Conservation (phyloP, 805 yeast species). For the Wickerhamiella qilinensis region DNA sequence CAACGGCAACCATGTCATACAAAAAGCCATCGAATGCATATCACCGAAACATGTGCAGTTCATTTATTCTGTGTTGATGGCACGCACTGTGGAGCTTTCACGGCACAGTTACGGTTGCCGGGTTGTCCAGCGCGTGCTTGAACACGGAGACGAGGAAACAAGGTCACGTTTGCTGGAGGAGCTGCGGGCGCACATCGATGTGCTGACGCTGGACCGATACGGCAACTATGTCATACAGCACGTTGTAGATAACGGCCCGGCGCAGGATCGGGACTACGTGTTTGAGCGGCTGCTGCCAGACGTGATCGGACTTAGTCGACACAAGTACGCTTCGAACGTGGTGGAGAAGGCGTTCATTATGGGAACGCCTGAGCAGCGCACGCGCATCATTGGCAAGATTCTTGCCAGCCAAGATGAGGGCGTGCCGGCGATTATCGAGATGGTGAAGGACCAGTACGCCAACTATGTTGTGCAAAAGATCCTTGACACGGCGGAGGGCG, state of each 20-base stretch:
- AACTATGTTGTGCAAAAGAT: conserved; percentile 93
- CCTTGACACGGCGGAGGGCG: conserved; percentile 62
- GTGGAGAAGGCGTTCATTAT: conserved; percentile 81
- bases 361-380: conserved; percentile 50
- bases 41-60: conserved; percentile 58
- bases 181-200: conserved; percentile 52
- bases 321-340: conserved; percentile 94
- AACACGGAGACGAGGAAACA: conserved; percentile 51
- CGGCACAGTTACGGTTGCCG: conserved; percentile 97
- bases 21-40: conserved; percentile 77
- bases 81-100: conserved; percentile 63
- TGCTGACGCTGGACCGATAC: conserved; percentile 84
- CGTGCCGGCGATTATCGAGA: conserved; percentile 46
- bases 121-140: conserved; percentile 83
- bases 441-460: conserved; percentile 98
- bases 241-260: conserved; percentile 64
- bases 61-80: conserved; percentile 47
- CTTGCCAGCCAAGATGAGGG: conserved; percentile 15
- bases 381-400: conserved; percentile 48
- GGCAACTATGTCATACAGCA: conserved; percentile 98
- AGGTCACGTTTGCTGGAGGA: conserved; percentile 54
- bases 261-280: conserved; percentile 42
- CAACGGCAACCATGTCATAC: conserved; percentile 96
- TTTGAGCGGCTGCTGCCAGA: conserved; percentile 52
- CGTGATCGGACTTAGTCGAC: conserved; percentile 75